Evolutionary conservation across 345 rosid species (phyloP).

Genomic region (Populus alba): DNA sequence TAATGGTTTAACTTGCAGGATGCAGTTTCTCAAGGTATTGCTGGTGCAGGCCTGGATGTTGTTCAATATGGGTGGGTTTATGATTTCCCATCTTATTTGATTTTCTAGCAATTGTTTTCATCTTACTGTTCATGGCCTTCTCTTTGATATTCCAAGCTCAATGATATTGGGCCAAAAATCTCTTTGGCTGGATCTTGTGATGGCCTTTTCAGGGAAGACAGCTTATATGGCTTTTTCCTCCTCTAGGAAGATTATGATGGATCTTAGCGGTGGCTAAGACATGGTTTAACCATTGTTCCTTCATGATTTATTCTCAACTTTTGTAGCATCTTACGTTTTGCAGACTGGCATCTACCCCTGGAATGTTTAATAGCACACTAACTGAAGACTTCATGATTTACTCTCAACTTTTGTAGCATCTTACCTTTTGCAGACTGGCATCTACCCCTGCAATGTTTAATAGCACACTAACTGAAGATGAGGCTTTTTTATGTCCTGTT

Average conservation of each 20-base stretch:
- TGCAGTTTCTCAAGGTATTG: conserved; percentile 82
- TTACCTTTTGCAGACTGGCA: conserved; percentile 55
- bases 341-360: conserved; percentile 98
- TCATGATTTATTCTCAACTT: not conserved
- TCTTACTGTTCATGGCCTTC: not conserved
- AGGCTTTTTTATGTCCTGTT: conserved; percentile 69
- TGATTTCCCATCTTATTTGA: not conserved
- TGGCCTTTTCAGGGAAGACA: not conserved
- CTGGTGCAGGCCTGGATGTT: conserved; percentile 66
- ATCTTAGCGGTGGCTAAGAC: not conserved
- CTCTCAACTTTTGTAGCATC: not conserved
- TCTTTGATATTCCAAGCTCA: not conserved
- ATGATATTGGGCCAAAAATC: not conserved
- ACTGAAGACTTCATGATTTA: conserved; percentile 39
- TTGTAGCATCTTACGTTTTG: conserved; percentile 8
- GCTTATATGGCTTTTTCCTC: not conserved
- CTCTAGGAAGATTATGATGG: not conserved
- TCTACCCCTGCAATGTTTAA: conserved; percentile 99
- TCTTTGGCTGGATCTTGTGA: not conserved
- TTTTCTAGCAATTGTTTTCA: not conserved
- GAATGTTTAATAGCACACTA: conserved; percentile 94
- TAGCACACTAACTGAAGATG: conserved; percentile 76
- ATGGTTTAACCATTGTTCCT: not conserved
- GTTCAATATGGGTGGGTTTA: conserved; percentile 81
- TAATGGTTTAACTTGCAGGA: conserved; percentile 51